Evolutionary conservation across 768 basidiomycete species (phyloP).

Genomic region (Trametes gibbosa): DNA sequence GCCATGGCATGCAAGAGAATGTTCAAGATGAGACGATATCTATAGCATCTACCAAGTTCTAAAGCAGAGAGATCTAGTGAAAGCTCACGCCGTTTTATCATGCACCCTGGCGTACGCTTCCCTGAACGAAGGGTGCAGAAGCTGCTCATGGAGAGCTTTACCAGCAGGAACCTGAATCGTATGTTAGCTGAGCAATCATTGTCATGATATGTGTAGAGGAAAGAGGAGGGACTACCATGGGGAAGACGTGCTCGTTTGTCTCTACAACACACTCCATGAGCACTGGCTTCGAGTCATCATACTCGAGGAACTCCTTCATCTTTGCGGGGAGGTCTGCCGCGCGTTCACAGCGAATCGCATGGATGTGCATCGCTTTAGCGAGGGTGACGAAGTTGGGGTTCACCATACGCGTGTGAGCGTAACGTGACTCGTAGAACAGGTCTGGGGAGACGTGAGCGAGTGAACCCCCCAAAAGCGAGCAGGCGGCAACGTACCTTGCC

Average conservation of each 20-base stretch:
- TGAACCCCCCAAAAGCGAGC: not conserved
- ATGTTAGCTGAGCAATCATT: not conserved
- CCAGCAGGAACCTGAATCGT: constrained; percentile 75
- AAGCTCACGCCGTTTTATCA: constrained; percentile 19
- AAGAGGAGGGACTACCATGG: constrained; percentile 56
- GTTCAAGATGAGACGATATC: too few relatives aligned
- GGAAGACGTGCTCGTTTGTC: constrained; percentile 84
- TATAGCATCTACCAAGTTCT: too few relatives aligned
- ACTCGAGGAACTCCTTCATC: constrained; percentile 99
- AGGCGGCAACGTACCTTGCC: constrained; percentile 71
- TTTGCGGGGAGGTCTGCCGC: constrained; percentile 80
- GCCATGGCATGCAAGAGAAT: too few relatives aligned
- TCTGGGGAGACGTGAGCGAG: constrained; percentile 41
- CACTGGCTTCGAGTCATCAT: constrained; percentile 81
- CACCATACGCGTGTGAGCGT: constrained; percentile 93
- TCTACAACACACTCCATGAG: constrained; percentile 89
- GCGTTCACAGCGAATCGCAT: constrained; percentile 75
- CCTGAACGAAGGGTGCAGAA: constrained; percentile 52
- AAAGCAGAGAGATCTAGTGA: too few relatives aligned
- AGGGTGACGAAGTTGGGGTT: constrained; percentile 95
- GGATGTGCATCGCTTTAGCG: constrained; percentile 87
- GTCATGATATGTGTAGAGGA: constrained; percentile 16
- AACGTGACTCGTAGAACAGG: constrained; percentile 92
- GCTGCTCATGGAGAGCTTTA: constrained; percentile 90
- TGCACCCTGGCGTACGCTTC: constrained; percentile 22